Evolutionary conservation across 164 flowering plant species (phyloP).

Genomic region (Litsea cubeba): DNA sequence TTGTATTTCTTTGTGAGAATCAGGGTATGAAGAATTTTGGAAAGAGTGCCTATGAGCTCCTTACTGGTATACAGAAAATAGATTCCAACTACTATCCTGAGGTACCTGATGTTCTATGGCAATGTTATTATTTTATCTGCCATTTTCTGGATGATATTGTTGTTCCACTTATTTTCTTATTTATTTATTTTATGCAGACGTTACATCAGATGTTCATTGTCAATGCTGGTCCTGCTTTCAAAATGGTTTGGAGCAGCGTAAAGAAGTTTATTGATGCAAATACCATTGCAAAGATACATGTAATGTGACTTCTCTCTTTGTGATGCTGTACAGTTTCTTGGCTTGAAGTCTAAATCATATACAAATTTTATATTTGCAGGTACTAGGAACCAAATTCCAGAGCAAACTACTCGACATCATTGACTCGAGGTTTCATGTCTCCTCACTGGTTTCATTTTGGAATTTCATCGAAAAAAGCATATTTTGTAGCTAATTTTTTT

Average conservation of each 20-base stretch:
- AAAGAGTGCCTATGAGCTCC: slow-evolving; percentile 61
- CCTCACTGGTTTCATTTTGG: not conserved
- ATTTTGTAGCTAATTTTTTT: slow-evolving; percentile 3
- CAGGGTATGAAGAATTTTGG: slow-evolving; percentile 86
- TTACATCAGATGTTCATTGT: slow-evolving; percentile 81
- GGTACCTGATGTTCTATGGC: slow-evolving; percentile 35
- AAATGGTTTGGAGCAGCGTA: slow-evolving; percentile 87
- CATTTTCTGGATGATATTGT: not conserved
- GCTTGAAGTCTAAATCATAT: not conserved
- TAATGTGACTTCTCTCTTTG: slow-evolving; percentile 11
- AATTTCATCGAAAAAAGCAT: not conserved
- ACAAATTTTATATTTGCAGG: slow-evolving; percentile 36
- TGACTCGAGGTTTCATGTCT: slow-evolving; percentile 56
- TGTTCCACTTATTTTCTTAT: not conserved
- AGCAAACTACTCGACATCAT: slow-evolving; percentile 62
- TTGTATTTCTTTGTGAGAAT: not conserved
- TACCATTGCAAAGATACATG: slow-evolving; percentile 83
- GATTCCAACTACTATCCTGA: slow-evolving; percentile 85
- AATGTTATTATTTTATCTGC: not conserved
- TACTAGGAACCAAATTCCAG: slow-evolving; percentile 65
- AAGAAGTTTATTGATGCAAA: slow-evolving; percentile 78
- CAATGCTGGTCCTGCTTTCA: slow-evolving; percentile 92
- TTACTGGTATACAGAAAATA: slow-evolving; percentile 63
- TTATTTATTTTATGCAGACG: slow-evolving; percentile 42
- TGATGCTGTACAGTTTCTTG: not conserved